phyloP scores from a whole-genome alignment of 2,329 filamentous ascomycete genomes.

The Bipolaris cookei region DNA sequence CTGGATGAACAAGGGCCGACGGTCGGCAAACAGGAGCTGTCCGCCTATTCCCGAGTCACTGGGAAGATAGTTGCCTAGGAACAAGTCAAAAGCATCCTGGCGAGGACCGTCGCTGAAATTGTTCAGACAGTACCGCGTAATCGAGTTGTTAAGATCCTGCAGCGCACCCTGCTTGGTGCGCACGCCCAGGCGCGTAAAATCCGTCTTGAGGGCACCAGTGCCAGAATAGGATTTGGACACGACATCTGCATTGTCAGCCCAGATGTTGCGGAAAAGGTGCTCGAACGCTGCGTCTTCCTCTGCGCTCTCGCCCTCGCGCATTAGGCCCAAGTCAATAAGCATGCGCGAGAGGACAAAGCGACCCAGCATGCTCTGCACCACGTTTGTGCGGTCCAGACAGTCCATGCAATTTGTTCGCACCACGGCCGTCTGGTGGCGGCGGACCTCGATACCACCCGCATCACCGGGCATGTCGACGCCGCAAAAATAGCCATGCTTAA shows the following conservation, averaged over 20 bases:
- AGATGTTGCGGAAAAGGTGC: constrained; percentile 91
- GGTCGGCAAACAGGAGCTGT: constrained; percentile 79
- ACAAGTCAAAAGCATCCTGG: constrained; percentile 95
- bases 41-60: constrained; percentile 73
- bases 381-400: constrained; percentile 95
- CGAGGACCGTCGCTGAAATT: constrained; percentile 94
- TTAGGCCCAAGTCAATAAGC: constrained; percentile 81
- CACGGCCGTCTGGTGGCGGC: constrained; percentile 82
- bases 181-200: constrained; percentile 91
- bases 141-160: constrained; percentile 85
- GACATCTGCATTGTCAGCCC: constrained; percentile 97
- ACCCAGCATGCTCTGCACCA: constrained; percentile 96
- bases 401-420: constrained; percentile 99
- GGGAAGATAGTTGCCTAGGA: constrained; percentile 85
- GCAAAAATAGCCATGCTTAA: constrained; percentile 88
- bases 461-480: constrained; percentile 83
- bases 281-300: constrained; percentile 84
- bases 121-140: constrained; percentile 89
- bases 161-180: constrained; percentile 84
- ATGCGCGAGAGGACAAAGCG: constrained; percentile 88
- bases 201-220: constrained; percentile 96
- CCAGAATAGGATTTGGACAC: constrained; percentile 93
- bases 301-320: constrained; percentile 77
- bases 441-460: constrained; percentile 77
- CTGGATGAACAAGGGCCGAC: constrained; percentile 85